Evolutionary conservation across 805 yeast species (phyloP).

Genomic region (Blastobotrys robertii): DNA sequence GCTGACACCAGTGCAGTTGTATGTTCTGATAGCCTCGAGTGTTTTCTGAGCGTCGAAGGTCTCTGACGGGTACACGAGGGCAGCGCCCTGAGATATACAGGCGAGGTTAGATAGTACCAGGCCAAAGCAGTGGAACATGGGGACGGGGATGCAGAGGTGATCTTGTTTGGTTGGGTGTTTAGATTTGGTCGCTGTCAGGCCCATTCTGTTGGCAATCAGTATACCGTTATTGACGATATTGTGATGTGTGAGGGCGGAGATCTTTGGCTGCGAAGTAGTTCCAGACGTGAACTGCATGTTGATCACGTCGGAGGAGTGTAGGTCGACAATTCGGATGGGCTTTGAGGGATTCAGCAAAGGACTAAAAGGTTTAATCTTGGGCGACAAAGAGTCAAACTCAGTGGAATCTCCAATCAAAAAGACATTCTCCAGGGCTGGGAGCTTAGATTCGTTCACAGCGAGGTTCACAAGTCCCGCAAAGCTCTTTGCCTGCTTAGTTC

Average conservation of each 20-base stretch:
- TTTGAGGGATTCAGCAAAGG: neutral
- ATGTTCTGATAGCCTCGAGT: conserved; percentile 15
- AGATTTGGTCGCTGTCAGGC: conserved; percentile 14
- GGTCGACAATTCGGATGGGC: neutral
- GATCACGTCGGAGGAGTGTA: conserved; percentile 15
- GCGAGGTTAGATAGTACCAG: conserved; percentile 24
- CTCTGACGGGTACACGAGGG: conserved; percentile 21
- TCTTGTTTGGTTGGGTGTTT: conserved; percentile 19
- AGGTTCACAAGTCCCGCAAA: neutral
- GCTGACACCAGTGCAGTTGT: conserved; percentile 20
- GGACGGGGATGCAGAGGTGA: conserved; percentile 23
- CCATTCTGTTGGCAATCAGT: conserved; percentile 21
- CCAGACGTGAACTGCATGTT: conserved; percentile 28
- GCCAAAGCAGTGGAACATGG: conserved; percentile 27
- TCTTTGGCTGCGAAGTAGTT: conserved; percentile 23
- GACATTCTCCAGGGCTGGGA: neutral
- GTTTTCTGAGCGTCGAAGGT: conserved; percentile 19
- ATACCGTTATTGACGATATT: conserved; percentile 23
- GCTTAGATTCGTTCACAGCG: neutral
- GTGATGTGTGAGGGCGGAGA: conserved; percentile 21
- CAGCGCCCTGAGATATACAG: conserved; percentile 19
- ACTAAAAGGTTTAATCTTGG: neutral
- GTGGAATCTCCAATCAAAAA: neutral
- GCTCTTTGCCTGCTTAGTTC: neutral
- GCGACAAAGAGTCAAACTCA: neutral